Evolutionary conservation across 352 stramenopile species (phyloP).

Genomic region (Pythium volutum): DNA sequence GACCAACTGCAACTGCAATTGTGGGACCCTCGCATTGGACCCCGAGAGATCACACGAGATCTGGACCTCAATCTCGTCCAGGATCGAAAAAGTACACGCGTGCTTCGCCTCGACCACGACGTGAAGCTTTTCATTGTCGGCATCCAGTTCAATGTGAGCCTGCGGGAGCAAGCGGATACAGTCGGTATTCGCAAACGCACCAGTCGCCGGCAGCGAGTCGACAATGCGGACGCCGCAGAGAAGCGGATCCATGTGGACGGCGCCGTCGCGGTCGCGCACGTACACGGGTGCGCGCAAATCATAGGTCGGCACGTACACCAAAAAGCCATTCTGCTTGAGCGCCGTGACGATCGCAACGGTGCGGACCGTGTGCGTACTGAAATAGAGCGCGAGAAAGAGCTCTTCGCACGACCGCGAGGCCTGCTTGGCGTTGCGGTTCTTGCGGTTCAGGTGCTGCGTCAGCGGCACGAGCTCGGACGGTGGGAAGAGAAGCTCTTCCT

Average conservation of each 20-base stretch:
- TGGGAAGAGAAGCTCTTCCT: conserved; percentile 37
- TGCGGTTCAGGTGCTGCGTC: conserved; percentile 86
- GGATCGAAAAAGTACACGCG: conserved; percentile 49
- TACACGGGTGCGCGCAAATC: conserved; percentile 91
- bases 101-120: conserved; percentile 28
- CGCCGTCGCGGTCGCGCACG: conserved; percentile 81
- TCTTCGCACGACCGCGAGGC: conserved; percentile 87
- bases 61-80: conserved; percentile 78
- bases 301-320: conserved; percentile 92
- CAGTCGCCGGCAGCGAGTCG: conserved; percentile 52
- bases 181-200: conserved; percentile 51
- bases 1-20: conserved; percentile 69
- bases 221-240: conserved; percentile 68
- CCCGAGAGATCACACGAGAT: conserved; percentile 72
- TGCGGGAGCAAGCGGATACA: conserved; percentile 68
- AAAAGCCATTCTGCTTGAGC: conserved; percentile 91
- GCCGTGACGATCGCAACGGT: conserved; percentile 86
- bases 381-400: conserved; percentile 92
- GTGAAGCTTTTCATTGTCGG: conserved; percentile 27
- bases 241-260: conserved; percentile 81
- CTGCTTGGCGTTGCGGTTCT: conserved; percentile 89
- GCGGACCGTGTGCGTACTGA: conserved; percentile 83
- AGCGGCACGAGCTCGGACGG: conserved; percentile 70
- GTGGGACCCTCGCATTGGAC: conserved; percentile 68
- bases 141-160: conserved; percentile 34